These are phyloP conservation scores for Castanopsis chinensis DNA, from an alignment of 306 rosid species.

Conservation along the genomic window DNA sequence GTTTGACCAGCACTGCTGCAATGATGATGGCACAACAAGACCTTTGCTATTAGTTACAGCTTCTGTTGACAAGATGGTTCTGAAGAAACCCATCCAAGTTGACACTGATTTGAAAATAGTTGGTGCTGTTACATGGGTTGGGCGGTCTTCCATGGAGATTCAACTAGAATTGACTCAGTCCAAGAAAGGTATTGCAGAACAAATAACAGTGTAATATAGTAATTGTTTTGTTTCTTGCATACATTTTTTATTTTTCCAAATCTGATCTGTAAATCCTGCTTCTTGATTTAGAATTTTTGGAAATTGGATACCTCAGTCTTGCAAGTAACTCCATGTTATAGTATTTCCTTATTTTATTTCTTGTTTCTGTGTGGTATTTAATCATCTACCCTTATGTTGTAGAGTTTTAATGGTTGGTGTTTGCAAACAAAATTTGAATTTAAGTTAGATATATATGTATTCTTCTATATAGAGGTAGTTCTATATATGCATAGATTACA, in stretches of 20 bases:
- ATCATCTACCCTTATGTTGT: neutral
- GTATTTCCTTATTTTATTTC: too few relatives aligned
- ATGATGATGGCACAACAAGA: constrained; percentile 58
- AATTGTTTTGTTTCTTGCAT: neutral
- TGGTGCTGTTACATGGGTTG: constrained; percentile 92
- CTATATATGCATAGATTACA: neutral
- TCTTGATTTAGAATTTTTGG: neutral
- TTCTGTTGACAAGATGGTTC: constrained; percentile 76
- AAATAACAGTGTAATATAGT: neutral
- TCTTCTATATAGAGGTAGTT: neutral
- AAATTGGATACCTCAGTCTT: too few relatives aligned
- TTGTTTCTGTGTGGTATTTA: too few relatives aligned
- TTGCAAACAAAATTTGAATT: neutral
- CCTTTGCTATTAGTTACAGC: constrained; percentile 79
- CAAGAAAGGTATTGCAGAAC: constrained; percentile 29
- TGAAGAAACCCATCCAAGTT: constrained; percentile 55
- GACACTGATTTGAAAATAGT: constrained; percentile 55
- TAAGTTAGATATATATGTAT: too few relatives aligned
- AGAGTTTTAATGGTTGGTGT: neutral
- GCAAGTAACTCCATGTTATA: too few relatives aligned
- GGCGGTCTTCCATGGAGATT: constrained; percentile 84
- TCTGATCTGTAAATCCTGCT: neutral
- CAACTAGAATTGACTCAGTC: constrained; percentile 62
- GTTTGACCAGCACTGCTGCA: constrained; percentile 59
- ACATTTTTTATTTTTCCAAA: neutral